Conservation (phyloP, 2,329 filamentous ascomycete genomes). For the Alternaria dauci region DNA sequence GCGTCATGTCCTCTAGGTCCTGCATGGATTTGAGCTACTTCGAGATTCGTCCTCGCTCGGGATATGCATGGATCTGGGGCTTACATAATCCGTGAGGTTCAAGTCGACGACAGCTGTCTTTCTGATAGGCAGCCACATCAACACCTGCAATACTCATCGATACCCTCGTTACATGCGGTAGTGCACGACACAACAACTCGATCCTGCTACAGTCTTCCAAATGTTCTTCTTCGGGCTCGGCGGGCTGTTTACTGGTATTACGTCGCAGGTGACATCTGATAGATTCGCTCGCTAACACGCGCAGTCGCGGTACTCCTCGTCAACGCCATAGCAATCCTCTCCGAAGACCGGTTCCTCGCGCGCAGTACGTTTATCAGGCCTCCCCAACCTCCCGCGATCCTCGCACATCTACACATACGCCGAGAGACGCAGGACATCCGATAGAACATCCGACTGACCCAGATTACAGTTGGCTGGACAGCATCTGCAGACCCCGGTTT, state of each 20-base stretch:
- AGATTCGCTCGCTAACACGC: constrained; percentile 26
- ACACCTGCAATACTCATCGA: neutral
- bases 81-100: constrained; percentile 16
- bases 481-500: constrained; percentile 76
- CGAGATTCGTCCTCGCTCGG: neutral
- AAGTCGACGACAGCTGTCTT: constrained; percentile 33
- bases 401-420: neutral
- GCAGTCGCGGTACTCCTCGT: constrained; percentile 84
- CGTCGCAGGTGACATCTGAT: constrained; percentile 2
- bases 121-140: constrained; percentile 27
- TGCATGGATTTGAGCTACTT: neutral
- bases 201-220: constrained; percentile 2
- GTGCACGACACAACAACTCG: neutral
- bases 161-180: neutral
- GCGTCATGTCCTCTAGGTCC: neutral
- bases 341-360: constrained; percentile 91
- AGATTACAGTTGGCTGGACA: constrained; percentile 77
- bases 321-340: constrained; percentile 92
- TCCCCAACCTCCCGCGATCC: neutral
- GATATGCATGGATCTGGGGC: neutral
- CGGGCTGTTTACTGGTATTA: constrained; percentile 75
- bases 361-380: constrained; percentile 65
- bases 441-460: neutral
- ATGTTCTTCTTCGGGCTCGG: constrained; percentile 77
- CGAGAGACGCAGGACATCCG: constrained; percentile 13